phyloP scores from a whole-genome alignment of 345 rosid species.

The Ceriops decandra region DNA sequence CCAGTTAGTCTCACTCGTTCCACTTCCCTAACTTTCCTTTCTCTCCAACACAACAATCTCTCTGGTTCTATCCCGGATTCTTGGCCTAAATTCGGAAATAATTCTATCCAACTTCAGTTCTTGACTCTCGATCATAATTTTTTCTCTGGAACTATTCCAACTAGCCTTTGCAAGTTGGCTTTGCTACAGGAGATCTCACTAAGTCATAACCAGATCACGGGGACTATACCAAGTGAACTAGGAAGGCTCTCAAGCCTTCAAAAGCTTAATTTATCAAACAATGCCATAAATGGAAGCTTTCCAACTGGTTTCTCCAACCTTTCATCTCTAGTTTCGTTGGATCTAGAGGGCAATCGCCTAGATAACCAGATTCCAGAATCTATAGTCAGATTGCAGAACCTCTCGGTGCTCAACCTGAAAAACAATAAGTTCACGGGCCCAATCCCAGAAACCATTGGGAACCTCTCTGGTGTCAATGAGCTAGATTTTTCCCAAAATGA shows the following conservation, averaged over 20 bases:
- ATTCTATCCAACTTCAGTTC: conserved; percentile 28
- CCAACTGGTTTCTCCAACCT: conserved; percentile 54
- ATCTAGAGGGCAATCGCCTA: conserved; percentile 53
- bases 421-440: conserved; percentile 54
- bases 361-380: conserved; percentile 46
- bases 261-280: conserved; percentile 64
- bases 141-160: conserved; percentile 55
- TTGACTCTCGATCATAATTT: conserved; percentile 39
- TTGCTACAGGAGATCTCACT: conserved; percentile 51
- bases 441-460: conserved; percentile 55
- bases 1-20: conserved; percentile 46
- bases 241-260: conserved; percentile 49
- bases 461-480: conserved; percentile 44
- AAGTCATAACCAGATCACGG: conserved; percentile 60
- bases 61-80: conserved; percentile 50
- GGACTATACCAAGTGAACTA: conserved; percentile 47
- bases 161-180: conserved; percentile 43
- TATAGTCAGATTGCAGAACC: conserved; percentile 48
- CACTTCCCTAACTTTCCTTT: conserved; percentile 46
- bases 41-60: conserved; percentile 56
- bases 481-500: conserved; percentile 68
- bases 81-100: conserved; percentile 32
- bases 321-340: conserved; percentile 48
- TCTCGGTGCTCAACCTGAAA: conserved; percentile 58
- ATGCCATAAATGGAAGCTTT: conserved; percentile 64